phyloP scores from a whole-genome alignment of 306 rosid genomes.

The Carpinus viminea region DNA sequence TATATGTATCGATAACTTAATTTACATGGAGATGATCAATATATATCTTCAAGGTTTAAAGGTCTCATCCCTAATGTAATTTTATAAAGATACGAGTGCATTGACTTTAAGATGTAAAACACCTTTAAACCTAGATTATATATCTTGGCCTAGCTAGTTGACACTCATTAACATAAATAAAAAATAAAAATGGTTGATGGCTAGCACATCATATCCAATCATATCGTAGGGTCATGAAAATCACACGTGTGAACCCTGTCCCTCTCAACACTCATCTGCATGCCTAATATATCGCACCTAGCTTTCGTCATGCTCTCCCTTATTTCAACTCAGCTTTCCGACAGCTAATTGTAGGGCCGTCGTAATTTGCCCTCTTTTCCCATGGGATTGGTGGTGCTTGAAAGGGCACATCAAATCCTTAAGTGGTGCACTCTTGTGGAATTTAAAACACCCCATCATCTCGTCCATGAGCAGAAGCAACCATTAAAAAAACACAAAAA shows the following conservation, averaged over 20 bases:
- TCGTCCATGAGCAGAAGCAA: constrained; percentile 20
- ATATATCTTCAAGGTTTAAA: constrained; percentile 42
- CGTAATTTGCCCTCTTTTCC: constrained; percentile 16
- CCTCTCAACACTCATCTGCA: constrained; percentile 54
- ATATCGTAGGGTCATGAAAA: constrained; percentile 58
- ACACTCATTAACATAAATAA: constrained; percentile 51
- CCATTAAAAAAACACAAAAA: constrained; percentile 8
- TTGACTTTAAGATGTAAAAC: constrained; percentile 59
- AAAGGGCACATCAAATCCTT: constrained; percentile 51
- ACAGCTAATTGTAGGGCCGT: constrained; percentile 53
- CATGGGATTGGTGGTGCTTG: constrained; percentile 32
- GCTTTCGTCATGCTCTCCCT: constrained; percentile 62
- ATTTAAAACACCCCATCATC: constrained; percentile 46
- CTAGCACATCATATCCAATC: constrained; percentile 43
- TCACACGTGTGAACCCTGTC: constrained; percentile 84
- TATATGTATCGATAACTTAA: background rate
- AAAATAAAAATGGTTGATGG: constrained; percentile 38
- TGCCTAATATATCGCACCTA: constrained; percentile 17
- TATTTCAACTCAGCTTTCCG: constrained; percentile 33
- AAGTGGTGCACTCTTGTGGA: constrained; percentile 56
- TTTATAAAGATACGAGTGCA: constrained; percentile 41
- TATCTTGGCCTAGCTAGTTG: constrained; percentile 58
- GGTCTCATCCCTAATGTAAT: constrained; percentile 7
- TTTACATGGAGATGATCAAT: constrained; percentile 21
- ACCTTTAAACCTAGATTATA: constrained; percentile 31